Percentiles rank a stretch among this genome's conserved stretches.
phyloP scores from a whole-genome alignment of 2,329 filamentous ascomycete genomes.

The Fusarium begoniae region DNA sequence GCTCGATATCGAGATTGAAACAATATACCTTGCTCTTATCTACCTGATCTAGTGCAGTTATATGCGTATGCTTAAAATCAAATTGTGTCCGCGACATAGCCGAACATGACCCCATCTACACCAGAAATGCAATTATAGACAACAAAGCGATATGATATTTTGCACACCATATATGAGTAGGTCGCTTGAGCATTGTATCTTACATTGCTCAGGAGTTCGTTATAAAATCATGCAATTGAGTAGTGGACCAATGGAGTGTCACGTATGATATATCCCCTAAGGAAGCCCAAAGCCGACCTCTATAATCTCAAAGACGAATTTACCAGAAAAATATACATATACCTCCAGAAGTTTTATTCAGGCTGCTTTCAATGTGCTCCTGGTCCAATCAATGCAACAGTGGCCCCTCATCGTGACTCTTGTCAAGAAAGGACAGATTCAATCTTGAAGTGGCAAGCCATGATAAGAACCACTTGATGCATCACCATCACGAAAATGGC shows the following conservation, averaged over 20 bases:
- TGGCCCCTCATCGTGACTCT: not conserved
- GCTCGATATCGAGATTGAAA: constrained; percentile 21
- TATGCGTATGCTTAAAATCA: not conserved
- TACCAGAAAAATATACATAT: too few species aligned
- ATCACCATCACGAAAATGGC: not conserved
- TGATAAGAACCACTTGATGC: not conserved
- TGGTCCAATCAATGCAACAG: not conserved
- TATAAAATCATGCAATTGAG: not conserved
- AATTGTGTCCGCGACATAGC: not conserved
- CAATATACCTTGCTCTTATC: constrained; percentile 5
- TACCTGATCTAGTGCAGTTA: not conserved
- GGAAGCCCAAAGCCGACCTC: not conserved
- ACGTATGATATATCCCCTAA: not conserved
- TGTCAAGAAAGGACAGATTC: not conserved
- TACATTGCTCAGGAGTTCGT: not conserved
- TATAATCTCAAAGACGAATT: too few species aligned
- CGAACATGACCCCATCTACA: not conserved
- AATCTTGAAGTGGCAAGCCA: not conserved
- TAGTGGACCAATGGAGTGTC: too few species aligned
- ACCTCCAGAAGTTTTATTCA: not conserved
- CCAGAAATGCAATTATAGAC: not conserved
- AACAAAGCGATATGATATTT: not conserved
- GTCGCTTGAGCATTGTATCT: not conserved
- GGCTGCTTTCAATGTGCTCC: too few species aligned
- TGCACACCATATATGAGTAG: too few species aligned